Conservation (phyloP, 495 filamentous ascomycete species). For the Clohesyomyces aquaticus region DNA sequence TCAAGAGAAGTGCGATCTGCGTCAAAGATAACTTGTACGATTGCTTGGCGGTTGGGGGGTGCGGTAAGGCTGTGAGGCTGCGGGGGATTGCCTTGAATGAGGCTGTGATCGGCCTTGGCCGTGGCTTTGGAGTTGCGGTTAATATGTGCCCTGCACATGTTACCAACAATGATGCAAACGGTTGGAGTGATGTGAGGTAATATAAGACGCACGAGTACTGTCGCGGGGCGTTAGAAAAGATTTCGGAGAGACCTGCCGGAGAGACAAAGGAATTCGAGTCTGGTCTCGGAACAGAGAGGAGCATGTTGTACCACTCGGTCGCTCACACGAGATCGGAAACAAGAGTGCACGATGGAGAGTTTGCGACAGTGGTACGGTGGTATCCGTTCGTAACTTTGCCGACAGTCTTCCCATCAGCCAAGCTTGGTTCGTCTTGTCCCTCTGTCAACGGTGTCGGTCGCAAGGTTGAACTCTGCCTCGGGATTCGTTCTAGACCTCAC, state of each 20-base stretch:
- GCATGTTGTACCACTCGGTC: too few relatives aligned
- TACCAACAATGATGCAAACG: constrained; percentile 15
- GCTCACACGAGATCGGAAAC: not conserved
- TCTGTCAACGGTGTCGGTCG: too few relatives aligned
- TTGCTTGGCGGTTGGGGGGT: too few relatives aligned
- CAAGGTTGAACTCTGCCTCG: too few relatives aligned
- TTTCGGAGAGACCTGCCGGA: not conserved
- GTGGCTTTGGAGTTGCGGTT: not conserved
- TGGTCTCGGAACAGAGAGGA: not conserved
- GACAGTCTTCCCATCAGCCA: not conserved
- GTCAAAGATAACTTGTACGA: too few relatives aligned
- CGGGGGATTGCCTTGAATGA: constrained; percentile 22
- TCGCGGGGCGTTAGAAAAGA: not conserved
- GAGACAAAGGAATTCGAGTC: not conserved
- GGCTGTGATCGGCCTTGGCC: constrained; percentile 17
- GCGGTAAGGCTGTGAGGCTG: constrained; percentile 25
- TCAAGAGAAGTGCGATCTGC: constrained; percentile 17
- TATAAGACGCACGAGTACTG: not conserved
- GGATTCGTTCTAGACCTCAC: not conserved
- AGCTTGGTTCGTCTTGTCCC: too few relatives aligned
- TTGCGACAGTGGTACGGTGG: not conserved
- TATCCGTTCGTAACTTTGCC: not conserved
- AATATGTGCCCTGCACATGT: not conserved
- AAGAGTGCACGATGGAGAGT: not conserved
- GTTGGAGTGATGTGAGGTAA: not conserved